Conservation (phyloP, 2,329 filamentous ascomycete genomes). For the Corynespora cassiicola region DNA sequence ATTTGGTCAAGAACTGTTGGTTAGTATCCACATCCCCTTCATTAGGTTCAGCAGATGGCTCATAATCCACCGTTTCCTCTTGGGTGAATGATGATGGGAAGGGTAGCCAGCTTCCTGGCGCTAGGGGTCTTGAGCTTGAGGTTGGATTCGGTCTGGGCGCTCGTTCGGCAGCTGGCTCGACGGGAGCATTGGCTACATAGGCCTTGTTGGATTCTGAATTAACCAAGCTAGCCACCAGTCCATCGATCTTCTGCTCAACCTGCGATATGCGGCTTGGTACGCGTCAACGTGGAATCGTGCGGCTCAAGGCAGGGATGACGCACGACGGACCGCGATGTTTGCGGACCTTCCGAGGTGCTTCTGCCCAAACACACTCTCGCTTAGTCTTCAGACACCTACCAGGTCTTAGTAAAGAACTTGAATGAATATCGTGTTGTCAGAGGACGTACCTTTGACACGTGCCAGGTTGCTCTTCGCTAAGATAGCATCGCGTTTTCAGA, state of each 20-base stretch:
- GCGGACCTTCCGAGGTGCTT: constrained; percentile 32
- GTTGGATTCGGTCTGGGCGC: no score
- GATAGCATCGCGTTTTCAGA: constrained; percentile 41
- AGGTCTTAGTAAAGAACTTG: background rate
- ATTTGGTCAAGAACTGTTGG: constrained; percentile 29
- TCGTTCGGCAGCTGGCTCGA: no score
- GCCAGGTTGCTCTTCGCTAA: constrained; percentile 31
- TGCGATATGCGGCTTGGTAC: constrained; percentile 38
- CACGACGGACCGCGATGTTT: constrained; percentile 41
- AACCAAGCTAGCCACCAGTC: constrained; percentile 38
- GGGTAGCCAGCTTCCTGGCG: constrained; percentile 36
- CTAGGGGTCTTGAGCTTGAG: constrained; percentile 11
- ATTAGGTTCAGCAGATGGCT: constrained; percentile 2
- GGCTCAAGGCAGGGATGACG: constrained; percentile 11
- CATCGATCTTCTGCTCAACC: constrained; percentile 44
- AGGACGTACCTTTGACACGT: constrained; percentile 36
- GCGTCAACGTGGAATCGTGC: constrained; percentile 1
- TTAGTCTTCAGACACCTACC: constrained; percentile 30
- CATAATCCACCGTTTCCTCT: constrained; percentile 3
- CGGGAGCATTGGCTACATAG: no score
- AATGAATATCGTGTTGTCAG: background rate
- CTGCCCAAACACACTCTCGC: constrained; percentile 41
- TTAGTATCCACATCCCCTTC: constrained; percentile 20
- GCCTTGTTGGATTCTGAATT: constrained; percentile 12
- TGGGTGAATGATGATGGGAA: constrained; percentile 30